These are phyloP conservation scores for Dioscorea alata DNA, from an alignment of 106 monocot species.

Conservation along the genomic window DNA sequence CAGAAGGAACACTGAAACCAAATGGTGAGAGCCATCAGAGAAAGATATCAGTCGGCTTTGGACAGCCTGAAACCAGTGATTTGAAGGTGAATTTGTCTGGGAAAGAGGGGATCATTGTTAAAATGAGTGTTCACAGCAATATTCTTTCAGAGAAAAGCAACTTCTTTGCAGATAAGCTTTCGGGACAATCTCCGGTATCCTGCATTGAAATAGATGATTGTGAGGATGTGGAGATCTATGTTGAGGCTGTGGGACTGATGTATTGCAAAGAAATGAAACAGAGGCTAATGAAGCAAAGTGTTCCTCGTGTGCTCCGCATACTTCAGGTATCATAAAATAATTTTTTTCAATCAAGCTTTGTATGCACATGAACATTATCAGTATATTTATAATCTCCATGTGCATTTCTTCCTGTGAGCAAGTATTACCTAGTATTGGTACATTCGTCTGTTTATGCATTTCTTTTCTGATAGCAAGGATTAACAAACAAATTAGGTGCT, in stretches of 20 bases:
- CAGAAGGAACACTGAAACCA: constrained; percentile 34
- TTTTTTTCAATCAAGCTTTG: not conserved
- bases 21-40: constrained; percentile 32
- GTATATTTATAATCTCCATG: not conserved
- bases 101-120: constrained; percentile 78
- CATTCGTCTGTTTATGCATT: too few species aligned
- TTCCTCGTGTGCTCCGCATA: constrained; percentile 76
- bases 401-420: too few species aligned
- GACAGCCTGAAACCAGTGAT: constrained; percentile 75
- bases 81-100: constrained; percentile 76
- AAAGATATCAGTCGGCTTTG: constrained; percentile 88
- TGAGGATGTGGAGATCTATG: constrained; percentile 97
- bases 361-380: not conserved
- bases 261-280: constrained; percentile 85
- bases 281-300: constrained; percentile 82
- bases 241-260: constrained; percentile 92
- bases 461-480: too few species aligned
- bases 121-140: constrained; percentile 79
- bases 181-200: constrained; percentile 41
- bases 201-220: constrained; percentile 66
- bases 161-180: constrained; percentile 62
- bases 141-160: constrained; percentile 69
- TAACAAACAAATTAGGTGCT: too few species aligned
- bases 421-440: too few species aligned
- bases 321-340: constrained; percentile 47